A percentile compares a stretch with the other conserved stretches of the same genome.
phyloP scores from a whole-genome alignment of 495 filamentous ascomycete genomes.

The Opeltia flavorubescens region DNA sequence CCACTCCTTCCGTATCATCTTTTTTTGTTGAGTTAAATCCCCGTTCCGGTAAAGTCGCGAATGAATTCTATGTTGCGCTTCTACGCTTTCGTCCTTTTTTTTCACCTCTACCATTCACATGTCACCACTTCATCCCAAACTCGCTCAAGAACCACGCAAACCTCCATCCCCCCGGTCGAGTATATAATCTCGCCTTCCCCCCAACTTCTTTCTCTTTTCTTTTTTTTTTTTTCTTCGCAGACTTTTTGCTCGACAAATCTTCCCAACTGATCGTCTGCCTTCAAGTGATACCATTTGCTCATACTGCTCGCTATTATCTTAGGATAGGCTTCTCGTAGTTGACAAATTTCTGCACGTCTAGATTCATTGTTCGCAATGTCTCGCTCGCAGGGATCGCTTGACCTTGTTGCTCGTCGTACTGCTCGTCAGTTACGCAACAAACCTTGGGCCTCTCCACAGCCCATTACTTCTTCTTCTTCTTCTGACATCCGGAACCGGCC shows the following conservation, averaged over 20 bases:
- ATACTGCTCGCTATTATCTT: too few relatives aligned
- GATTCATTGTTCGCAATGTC: background rate
- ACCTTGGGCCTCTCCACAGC: background rate
- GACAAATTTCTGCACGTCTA: background rate
- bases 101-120: too few relatives aligned
- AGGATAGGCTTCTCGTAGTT: background rate
- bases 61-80: too few relatives aligned
- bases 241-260: background rate
- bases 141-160: too few relatives aligned
- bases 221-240: background rate
- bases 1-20: too few relatives aligned
- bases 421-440: background rate
- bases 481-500: background rate
- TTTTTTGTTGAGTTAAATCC: too few relatives aligned
- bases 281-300: background rate
- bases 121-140: too few relatives aligned
- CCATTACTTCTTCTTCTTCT: too few relatives aligned
- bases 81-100: too few relatives aligned
- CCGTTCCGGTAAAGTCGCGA: too few relatives aligned
- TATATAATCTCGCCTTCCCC: background rate
- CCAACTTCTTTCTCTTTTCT: background rate
- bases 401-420: background rate
- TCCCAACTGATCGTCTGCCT: background rate
- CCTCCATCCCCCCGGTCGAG: too few relatives aligned
- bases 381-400: background rate